Base-by-base conservation (phyloP, 345 rosid genomes). In the Hirschfeldia incana region DNA sequence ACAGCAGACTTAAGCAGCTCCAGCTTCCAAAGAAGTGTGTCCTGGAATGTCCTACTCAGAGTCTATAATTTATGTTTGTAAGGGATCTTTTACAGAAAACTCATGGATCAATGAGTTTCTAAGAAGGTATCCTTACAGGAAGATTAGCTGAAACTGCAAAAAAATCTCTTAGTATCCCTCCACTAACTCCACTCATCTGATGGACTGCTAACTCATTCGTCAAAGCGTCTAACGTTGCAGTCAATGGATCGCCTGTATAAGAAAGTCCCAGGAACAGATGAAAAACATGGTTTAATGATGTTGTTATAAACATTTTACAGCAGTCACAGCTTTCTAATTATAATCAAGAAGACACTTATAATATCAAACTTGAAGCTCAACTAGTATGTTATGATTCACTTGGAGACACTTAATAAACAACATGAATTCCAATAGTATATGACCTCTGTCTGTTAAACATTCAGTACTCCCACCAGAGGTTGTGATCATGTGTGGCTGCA, bases 21-120 rank as follows among this genome's bases (percentile, higher is more conserved):
- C 46, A 92, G 84, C 85, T 92, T 92, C 98, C 97, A 94, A 8
- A 80, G 85, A 69, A 94, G 85, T 15, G 97, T 87, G 74, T 87
- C 89, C 80, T 81, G 89, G 26, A 91, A 76, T 33, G 85, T 81
- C 58, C 85, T 85, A 61, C 80, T 73, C 44, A 88, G 69, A 77
- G 86, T 84, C 98, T 94, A 88, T 2, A 37, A 42, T 7, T 9
- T 39, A 46, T 46, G 53, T 46, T 46, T 46, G 53, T 46, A 46
- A 46, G 15, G 7, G 16, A 46, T 46, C 16, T 46, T 46, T 46
- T 12, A 46, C 16, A 1, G 30, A 58, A 58, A 58, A 21, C 2
- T 12, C 16, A 46, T 13, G 29, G 30, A 58, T 9, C 30, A 46
- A 26, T 59, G 64, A 59, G 33, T 59, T 59, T 26, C 64, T 58